Base-by-base conservation (phyloP, 139 green algal genomes). In the Zygnema circumcarinatum region DNA sequence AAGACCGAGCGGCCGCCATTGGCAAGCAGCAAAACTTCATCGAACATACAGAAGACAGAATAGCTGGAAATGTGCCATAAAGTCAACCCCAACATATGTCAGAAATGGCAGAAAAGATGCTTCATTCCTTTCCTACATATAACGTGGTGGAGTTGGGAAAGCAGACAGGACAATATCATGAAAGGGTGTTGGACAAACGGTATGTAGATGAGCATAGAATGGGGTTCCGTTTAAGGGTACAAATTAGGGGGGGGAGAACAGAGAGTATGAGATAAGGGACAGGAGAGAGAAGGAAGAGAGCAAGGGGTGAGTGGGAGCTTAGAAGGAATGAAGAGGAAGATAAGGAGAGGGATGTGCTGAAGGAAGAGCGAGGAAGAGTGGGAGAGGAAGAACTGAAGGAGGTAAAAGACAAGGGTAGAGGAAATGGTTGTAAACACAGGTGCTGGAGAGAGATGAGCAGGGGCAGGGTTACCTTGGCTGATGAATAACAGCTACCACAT, bases 31-130 rank as follows among this genome's bases (percentile, higher is more conserved):
- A 86, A 25, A 7, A 86, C 67, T 21, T 86, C 67, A 38, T 86
- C n/a, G 32, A 86, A 84, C 76, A 84, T 84, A 16, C 25, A 16
- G 76, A 84, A 84, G 76, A 84, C 25, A 52, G 76, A 21, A 76
- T 76, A 76, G 36, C 76, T 79, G 72, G 33, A 21, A 16, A 79
- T 21, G 22, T 35, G n/a, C n/a, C n/a, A n/a, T n/a, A n/a, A n/a
- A n/a, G n/a, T n/a, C n/a, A n/a, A n/a, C n/a, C 29, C n/a, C n/a
- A n/a, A n/a, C n/a, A n/a, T n/a, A n/a, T n/a, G n/a, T n/a, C n/a
- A n/a, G n/a, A n/a, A n/a, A n/a, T n/a, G n/a, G n/a, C n/a, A n/a
- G n/a, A n/a, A n/a, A n/a, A n/a, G n/a, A n/a, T n/a, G n/a, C n/a
- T n/a, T n/a, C n/a, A n/a, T n/a, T n/a, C n/a, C n/a, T n/a, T n/a